These are phyloP conservation scores for Alliaria petiolata DNA, from an alignment of 345 rosid genomes.

Conservation along the genomic window DNA sequence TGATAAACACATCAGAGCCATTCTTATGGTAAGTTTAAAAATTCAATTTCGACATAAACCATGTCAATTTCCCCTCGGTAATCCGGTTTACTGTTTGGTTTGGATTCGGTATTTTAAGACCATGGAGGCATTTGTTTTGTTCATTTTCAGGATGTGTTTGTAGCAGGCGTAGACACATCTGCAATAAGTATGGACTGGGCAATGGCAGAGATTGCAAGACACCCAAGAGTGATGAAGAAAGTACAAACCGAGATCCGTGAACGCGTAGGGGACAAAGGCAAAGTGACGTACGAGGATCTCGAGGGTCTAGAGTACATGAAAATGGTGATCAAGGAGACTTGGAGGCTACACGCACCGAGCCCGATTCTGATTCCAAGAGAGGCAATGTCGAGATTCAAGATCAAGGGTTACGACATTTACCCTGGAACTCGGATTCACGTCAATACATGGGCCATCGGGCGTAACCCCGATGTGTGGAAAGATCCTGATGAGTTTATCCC, in stretches of 20 bases:
- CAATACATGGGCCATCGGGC: constrained; percentile 49
- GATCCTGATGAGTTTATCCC: constrained; percentile 45
- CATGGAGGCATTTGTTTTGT: not conserved
- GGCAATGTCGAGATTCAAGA: constrained; percentile 33
- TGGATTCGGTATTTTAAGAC: too few species aligned
- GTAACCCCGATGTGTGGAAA: constrained; percentile 42
- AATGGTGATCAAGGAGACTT: constrained; percentile 48
- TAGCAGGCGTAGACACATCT: constrained; percentile 33
- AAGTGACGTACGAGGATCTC: constrained; percentile 28
- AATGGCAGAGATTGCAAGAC: constrained; percentile 31
- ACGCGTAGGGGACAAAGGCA: constrained; percentile 17
- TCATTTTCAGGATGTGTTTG: constrained; percentile 24
- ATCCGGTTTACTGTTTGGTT: too few species aligned
- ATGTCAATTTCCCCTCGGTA: too few species aligned
- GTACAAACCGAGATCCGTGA: constrained; percentile 36
- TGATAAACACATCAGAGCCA: constrained; percentile 34
- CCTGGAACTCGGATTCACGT: constrained; percentile 41
- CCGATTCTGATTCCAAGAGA: constrained; percentile 51
- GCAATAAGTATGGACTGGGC: constrained; percentile 25
- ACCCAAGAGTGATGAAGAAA: constrained; percentile 34
- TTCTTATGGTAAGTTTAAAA: constrained; percentile 23
- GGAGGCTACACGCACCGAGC: constrained; percentile 53
- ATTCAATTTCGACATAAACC: too few species aligned
- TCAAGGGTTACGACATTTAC: constrained; percentile 36
- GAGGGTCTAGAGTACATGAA: constrained; percentile 38